These are phyloP conservation scores for Camptophora hylomeconis DNA, from an alignment of 2,329 filamentous ascomycete genomes.

Conservation along the genomic window DNA sequence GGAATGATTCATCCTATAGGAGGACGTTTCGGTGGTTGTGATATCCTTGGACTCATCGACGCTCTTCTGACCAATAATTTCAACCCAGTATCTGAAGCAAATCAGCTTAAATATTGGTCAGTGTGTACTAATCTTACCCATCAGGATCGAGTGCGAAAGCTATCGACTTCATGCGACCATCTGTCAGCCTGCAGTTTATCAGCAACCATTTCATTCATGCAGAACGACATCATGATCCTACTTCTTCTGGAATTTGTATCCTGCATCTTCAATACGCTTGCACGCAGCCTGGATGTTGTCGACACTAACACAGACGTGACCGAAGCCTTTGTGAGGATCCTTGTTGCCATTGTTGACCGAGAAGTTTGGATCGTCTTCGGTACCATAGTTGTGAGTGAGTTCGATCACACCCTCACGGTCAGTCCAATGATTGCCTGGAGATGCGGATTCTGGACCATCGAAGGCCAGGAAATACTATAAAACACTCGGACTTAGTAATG, in stretches of 20 bases:
- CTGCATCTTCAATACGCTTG: slow-evolving; percentile 74
- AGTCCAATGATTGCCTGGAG: slow-evolving; percentile 57
- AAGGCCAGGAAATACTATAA: no score
- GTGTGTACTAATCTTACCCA: no score
- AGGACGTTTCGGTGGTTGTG: slow-evolving; percentile 57
- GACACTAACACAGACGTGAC: slow-evolving; percentile 72
- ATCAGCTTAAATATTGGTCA: no score
- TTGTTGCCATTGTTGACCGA: slow-evolving; percentile 76
- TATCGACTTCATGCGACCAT: slow-evolving; percentile 77
- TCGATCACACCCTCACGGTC: slow-evolving; percentile 87
- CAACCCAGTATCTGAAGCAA: slow-evolving; percentile 65
- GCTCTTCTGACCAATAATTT: slow-evolving; percentile 48
- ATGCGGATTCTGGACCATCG: slow-evolving; percentile 62
- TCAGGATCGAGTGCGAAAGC: slow-evolving; percentile 86
- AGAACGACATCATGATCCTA: no score
- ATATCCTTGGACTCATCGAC: slow-evolving; percentile 60
- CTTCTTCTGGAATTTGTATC: slow-evolving; percentile 92
- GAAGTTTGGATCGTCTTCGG: slow-evolving; percentile 70
- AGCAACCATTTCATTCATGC: no score
- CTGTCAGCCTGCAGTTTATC: no score
- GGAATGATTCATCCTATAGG: slow-evolving; percentile 54
- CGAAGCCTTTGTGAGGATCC: slow-evolving; percentile 74
- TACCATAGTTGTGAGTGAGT: slow-evolving; percentile 74
- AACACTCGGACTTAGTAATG: no score
- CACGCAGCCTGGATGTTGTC: slow-evolving; percentile 83